A percentile compares a stretch with the other conserved stretches of the same genome.
phyloP scores from a whole-genome alignment of 176 grass and related monocot genomes.

The Ananas comosus region DNA sequence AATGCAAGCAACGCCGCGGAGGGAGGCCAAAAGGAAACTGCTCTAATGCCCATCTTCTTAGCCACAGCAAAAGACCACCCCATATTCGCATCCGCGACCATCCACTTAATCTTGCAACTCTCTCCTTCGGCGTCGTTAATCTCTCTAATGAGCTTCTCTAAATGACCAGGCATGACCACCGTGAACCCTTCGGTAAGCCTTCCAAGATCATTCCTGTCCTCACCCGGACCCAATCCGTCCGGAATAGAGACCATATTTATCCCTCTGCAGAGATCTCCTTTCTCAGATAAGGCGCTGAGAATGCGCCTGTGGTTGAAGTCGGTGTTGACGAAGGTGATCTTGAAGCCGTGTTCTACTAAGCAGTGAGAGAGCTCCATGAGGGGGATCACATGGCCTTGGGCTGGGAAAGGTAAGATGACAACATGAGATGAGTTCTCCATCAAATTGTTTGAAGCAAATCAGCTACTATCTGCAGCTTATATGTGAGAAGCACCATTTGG shows the following conservation, averaged over 20 bases:
- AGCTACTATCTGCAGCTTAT: too few relatives aligned
- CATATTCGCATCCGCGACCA: slow-evolving; percentile 40
- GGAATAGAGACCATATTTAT: slow-evolving; percentile 47
- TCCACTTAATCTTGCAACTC: slow-evolving; percentile 32
- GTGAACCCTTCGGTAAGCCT: slow-evolving; percentile 16
- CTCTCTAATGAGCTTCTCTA: slow-evolving; percentile 30
- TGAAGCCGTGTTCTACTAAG: slow-evolving; percentile 55
- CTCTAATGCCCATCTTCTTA: slow-evolving; percentile 17
- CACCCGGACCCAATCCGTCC: slow-evolving; percentile 48
- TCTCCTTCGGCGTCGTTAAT: slow-evolving; percentile 17
- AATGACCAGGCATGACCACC: slow-evolving; percentile 26
- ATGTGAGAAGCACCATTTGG: too few relatives aligned
- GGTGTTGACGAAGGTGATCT: slow-evolving; percentile 77
- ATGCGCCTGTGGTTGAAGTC: slow-evolving; percentile 47
- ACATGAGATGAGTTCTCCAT: slow-evolving; percentile 19
- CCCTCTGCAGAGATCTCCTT: slow-evolving; percentile 7
- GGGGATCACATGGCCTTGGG: slow-evolving; percentile 59
- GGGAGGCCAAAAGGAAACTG: slow-evolving; percentile 33
- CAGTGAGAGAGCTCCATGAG: slow-evolving; percentile 70
- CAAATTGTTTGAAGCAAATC: too few relatives aligned
- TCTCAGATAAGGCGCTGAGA: slow-evolving; percentile 21
- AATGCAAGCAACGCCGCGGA: slow-evolving; percentile 30
- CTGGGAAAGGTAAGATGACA: slow-evolving; percentile 46
- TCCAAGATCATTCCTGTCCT: slow-evolving; percentile 39
- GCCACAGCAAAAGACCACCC: slow-evolving; percentile 30